phyloP scores from a whole-genome alignment of 331 rosid genomes.

The Prunus yedoensis region DNA sequence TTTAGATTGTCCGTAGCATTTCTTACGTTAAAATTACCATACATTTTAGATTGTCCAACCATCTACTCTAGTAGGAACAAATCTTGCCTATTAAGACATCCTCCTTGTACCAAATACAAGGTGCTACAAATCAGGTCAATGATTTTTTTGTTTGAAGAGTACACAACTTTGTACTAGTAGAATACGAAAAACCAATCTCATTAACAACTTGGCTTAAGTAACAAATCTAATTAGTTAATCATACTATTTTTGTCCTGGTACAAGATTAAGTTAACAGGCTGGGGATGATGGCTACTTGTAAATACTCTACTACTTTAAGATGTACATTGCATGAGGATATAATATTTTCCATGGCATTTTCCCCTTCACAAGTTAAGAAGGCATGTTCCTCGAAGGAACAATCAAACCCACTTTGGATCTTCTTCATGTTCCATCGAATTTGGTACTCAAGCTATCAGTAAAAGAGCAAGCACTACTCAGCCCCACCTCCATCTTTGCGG shows the following conservation, averaged over 20 bases:
- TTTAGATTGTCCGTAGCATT: too few species aligned
- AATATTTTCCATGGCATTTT: neutral
- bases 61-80: too few species aligned
- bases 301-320: conserved; percentile 3
- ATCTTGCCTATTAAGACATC: too few species aligned
- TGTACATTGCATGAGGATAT: conserved; percentile 20
- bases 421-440: neutral
- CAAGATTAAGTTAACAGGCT: conserved; percentile 21
- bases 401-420: neutral
- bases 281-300: conserved; percentile 1
- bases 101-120: too few species aligned
- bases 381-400: conserved; percentile 25
- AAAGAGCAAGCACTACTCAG: neutral
- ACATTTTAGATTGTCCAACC: too few species aligned
- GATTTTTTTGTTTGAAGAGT: neutral
- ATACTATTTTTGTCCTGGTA: conserved; percentile 7
- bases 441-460: neutral
- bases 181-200: neutral
- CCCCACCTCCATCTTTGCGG: conserved; percentile 1
- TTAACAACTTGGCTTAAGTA: neutral
- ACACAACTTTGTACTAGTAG: neutral
- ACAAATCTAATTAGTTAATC: neutral
- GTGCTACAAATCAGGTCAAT: too few species aligned
- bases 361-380: neutral
- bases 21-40: too few species aligned